phyloP scores from a whole-genome alignment of 2,329 filamentous ascomycete species.

The Gyromitra esculenta region DNA sequence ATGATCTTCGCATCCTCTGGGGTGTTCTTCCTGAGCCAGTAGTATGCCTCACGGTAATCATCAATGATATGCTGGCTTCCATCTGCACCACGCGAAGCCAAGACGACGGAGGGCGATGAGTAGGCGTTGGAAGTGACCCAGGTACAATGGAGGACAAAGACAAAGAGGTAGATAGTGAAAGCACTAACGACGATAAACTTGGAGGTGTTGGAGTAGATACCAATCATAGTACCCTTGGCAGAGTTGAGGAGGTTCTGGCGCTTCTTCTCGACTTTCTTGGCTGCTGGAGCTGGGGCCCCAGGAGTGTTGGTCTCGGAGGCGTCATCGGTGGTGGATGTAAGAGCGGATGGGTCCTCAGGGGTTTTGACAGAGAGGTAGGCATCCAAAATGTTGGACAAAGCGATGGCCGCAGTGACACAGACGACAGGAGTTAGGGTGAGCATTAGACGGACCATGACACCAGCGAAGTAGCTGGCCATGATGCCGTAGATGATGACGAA shows the following conservation, averaged over 20 bases:
- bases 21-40: constrained; percentile 99
- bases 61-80: constrained; percentile 98
- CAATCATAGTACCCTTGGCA: constrained; percentile 65
- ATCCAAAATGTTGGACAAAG: constrained; percentile 86
- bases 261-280: constrained; percentile 67
- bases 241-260: constrained; percentile 56
- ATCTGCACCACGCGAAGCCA: constrained; percentile 90
- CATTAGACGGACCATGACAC: constrained; percentile 99
- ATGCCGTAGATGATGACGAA: constrained; percentile 98
- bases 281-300: constrained; percentile 63
- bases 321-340: background rate
- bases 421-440: constrained; percentile 95
- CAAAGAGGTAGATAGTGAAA: constrained; percentile 80
- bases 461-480: constrained; percentile 95
- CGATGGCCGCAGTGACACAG: constrained; percentile 90
- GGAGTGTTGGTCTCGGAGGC: constrained; percentile 29
- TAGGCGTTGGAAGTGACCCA: constrained; percentile 99
- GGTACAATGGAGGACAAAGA: constrained; percentile 97
- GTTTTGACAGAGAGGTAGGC: constrained; percentile 67
- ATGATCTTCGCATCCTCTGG: constrained; percentile 95
- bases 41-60: constrained; percentile 98
- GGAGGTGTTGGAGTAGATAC: constrained; percentile 82
- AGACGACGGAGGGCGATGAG: constrained; percentile 94
- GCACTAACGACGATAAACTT: constrained; percentile 79
- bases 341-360: constrained; percentile 15